These are phyloP conservation scores for Cladophialophora exuberans DNA, from an alignment of 2,329 filamentous ascomycete species.

Conservation along the genomic window DNA sequence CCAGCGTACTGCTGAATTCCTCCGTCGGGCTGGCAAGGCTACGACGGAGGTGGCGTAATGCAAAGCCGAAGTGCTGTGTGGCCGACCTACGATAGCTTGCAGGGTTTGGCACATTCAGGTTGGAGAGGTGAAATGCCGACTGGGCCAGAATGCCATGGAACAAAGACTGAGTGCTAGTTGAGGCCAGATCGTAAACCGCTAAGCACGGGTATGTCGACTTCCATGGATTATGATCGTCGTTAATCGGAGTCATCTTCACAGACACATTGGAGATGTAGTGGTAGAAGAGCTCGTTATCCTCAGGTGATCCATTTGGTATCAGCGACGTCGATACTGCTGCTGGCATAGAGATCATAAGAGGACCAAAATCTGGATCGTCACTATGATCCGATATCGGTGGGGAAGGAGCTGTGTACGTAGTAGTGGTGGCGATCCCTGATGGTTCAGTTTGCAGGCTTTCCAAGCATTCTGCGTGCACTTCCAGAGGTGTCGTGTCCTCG, in stretches of 20 bases:
- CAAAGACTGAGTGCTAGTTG: constrained; percentile 4
- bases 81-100: constrained; percentile 4
- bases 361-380: neutral
- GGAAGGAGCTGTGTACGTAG: neutral
- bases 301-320: constrained; percentile 1
- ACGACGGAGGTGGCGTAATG: constrained; percentile 12
- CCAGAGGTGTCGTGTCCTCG: neutral
- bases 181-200: constrained; percentile 6
- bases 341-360: neutral
- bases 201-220: constrained; percentile 20
- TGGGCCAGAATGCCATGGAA: constrained; percentile 17
- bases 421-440: neutral
- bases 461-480: neutral
- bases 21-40: constrained; percentile 5
- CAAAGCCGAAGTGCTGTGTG: constrained; percentile 12
- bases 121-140: constrained; percentile 17
- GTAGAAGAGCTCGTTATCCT: constrained; percentile 14
- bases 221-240: constrained; percentile 19
- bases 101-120: constrained; percentile 4
- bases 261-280: constrained; percentile 11
- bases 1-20: constrained; percentile 12
- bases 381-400: neutral
- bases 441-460: neutral
- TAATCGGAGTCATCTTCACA: constrained; percentile 12
- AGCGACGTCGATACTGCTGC: constrained; percentile 1